Conservation (phyloP, 257 asterid species). For the Fraxinus pennsylvanica region DNA sequence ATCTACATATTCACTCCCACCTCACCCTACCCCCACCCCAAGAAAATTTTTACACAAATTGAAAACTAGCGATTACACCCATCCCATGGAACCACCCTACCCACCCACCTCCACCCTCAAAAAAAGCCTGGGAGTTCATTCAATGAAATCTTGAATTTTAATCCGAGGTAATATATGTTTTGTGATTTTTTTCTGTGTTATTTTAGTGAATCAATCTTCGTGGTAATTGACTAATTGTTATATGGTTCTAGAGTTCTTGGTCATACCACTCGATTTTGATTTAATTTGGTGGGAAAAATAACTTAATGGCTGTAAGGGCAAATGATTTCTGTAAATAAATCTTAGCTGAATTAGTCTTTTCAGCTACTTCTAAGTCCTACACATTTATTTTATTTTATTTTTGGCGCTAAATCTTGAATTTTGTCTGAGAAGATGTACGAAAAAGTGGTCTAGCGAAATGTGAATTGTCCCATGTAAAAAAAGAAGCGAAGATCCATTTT, state of each 20-base stretch:
- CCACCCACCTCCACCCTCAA: too few species aligned
- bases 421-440: conserved; percentile 2
- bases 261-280: neutral
- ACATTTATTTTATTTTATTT: neutral
- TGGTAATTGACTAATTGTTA: neutral
- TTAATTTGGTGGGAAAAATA: too few species aligned
- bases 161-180: conserved; percentile 29
- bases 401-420: neutral
- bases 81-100: too few species aligned
- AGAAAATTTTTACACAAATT: too few species aligned
- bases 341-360: too few species aligned
- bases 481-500: neutral
- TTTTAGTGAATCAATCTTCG: neutral
- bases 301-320: too few species aligned
- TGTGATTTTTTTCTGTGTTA: neutral
- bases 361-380: neutral
- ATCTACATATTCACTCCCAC: too few species aligned
- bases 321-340: too few species aligned
- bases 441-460: neutral
- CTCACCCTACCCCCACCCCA: too few species aligned
- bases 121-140: conserved; percentile 29
- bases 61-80: too few species aligned
- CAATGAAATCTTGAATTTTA: conserved; percentile 31
- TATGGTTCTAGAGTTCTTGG: neutral
- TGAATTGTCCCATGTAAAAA: neutral